phyloP scores from a whole-genome alignment of 2,329 filamentous ascomycete species.

The Stachybotrys chartarum region DNA sequence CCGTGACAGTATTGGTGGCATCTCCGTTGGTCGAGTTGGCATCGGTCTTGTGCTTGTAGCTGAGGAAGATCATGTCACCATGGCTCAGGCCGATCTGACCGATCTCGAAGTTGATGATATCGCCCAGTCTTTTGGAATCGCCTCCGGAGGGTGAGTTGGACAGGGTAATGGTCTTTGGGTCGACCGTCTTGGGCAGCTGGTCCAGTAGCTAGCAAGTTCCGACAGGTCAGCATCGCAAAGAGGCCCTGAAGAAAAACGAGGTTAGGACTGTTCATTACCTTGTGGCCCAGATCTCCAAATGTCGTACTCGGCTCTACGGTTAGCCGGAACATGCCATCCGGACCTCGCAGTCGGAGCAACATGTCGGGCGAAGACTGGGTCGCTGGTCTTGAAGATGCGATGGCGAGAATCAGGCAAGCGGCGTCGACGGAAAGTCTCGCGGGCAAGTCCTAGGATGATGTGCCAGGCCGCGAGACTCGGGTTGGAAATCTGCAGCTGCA shows the following conservation, averaged over 20 bases:
- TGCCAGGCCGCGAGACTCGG: background rate
- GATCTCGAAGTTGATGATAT: conserved; percentile 50
- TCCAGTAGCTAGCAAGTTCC: conserved; percentile 40
- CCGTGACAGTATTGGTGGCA: conserved; percentile 32
- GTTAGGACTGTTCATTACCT: conserved; percentile 28
- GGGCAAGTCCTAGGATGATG: background rate
- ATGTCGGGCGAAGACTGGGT: conserved; percentile 41
- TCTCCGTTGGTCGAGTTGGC: conserved; percentile 26
- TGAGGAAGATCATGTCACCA: conserved; percentile 84
- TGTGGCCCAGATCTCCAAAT: conserved; percentile 55
- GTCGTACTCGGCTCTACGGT: conserved; percentile 66
- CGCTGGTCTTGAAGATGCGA: background rate
- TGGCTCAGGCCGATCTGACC: conserved; percentile 62
- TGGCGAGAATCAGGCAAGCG: background rate
- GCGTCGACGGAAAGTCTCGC: no score
- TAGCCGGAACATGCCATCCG: conserved; percentile 87
- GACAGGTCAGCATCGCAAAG: background rate
- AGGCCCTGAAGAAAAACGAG: background rate
- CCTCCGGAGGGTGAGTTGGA: conserved; percentile 54
- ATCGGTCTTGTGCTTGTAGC: conserved; percentile 57
- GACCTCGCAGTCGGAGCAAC: conserved; percentile 81
- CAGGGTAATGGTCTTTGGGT: conserved; percentile 51
- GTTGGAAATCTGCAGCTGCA: background rate
- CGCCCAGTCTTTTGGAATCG: conserved; percentile 50
- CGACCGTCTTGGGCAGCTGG: conserved; percentile 54